Evolutionary conservation across 192 early-diverging fungal genomes (phyloP), one percentile per base, ranked within the genome.

Genomic region (Spizellomyces punctatus): DNA sequence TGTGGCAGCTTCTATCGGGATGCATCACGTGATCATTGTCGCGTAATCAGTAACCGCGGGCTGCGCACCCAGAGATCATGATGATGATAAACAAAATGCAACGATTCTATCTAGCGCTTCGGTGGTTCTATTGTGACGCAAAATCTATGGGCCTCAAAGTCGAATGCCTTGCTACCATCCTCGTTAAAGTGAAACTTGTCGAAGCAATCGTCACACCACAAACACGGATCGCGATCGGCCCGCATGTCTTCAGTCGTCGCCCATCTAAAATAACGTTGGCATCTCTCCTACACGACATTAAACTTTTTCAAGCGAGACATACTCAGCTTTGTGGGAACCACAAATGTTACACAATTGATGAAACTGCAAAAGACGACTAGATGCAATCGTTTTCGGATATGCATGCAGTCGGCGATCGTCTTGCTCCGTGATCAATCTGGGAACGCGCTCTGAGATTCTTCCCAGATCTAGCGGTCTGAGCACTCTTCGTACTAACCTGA

Each of bases 181-280:
- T 54, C 66, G 50, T 87, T 83, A 75, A 86, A 90, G 69, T 93
- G 90, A 80, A 91, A 93, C 14, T 71, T 80, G 60, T 82, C 77
- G 71, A 89, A 93, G 80, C 91, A 93, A 55, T 79, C 79, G 63
- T 83, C 78, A 66, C 91, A 93, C 79, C 88, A 93, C 75, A 86
- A 88, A 71, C 82, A 85, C 2, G 89, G 89, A 41, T 86, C 86
- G 73, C 86, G 79, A 8, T 90, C 89, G 36, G 89, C 85, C 50
- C 89, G 78, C 61, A 86, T 81, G 79, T 93, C 91, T 67, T 89
- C 87, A 52, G 87, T 74, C 46, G 90, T 89, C 46, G 91, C 86
- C 70, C 78, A 89, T 75, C 86, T 82, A 43, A 44, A 27, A 62
- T 50, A 47, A 44, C 5, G 27, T 22, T 10, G 46, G 19, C 8